A percentile compares a stretch with the other conserved stretches of the same genome.
Evolutionary conservation across 495 filamentous ascomycete genomes (phyloP).

Genomic region (Tricharina praecox): DNA sequence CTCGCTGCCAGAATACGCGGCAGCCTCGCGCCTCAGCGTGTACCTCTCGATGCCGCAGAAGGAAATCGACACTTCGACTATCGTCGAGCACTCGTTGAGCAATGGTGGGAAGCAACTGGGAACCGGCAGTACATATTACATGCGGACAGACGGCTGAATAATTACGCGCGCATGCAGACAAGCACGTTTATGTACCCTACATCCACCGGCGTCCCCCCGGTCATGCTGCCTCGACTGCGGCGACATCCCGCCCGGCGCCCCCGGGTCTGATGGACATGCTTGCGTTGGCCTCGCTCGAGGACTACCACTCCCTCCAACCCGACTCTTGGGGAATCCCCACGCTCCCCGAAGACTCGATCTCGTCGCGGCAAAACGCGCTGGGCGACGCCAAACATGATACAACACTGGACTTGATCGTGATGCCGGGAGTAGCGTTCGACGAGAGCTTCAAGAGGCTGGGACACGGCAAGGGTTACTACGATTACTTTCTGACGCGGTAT

Average conservation of each 20-base stretch:
- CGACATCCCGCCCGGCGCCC: conserved; percentile 30
- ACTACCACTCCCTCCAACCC: conserved; percentile 55
- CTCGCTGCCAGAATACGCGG: conserved; percentile 22
- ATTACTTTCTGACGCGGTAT: conserved; percentile 71
- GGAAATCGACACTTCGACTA: conserved; percentile 63
- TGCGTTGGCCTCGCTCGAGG: conserved; percentile 47
- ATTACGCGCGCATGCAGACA: conserved; percentile 27
- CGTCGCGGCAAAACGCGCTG: conserved; percentile 49
- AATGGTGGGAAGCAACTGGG: conserved; percentile 33
- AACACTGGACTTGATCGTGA: conserved; percentile 69
- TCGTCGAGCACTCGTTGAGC: conserved; percentile 63
- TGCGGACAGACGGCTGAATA: no score
- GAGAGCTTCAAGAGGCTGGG: conserved; percentile 56
- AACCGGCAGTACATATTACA: no score
- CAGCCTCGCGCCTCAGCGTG: conserved; percentile 45
- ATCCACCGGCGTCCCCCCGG: conserved; percentile 44
- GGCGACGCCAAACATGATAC: conserved; percentile 33
- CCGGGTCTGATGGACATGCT: conserved; percentile 85
- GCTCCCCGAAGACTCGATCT: conserved; percentile 43
- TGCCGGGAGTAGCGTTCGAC: conserved; percentile 93
- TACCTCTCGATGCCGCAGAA: conserved; percentile 83
- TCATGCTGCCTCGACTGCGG: conserved; percentile 13
- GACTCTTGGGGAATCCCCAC: conserved; percentile 92
- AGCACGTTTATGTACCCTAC: conserved; percentile 81
- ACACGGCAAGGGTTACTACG: conserved; percentile 95